Conservation (phyloP, 2,329 filamentous ascomycete genomes). For the Penicillium frequentans region DNA sequence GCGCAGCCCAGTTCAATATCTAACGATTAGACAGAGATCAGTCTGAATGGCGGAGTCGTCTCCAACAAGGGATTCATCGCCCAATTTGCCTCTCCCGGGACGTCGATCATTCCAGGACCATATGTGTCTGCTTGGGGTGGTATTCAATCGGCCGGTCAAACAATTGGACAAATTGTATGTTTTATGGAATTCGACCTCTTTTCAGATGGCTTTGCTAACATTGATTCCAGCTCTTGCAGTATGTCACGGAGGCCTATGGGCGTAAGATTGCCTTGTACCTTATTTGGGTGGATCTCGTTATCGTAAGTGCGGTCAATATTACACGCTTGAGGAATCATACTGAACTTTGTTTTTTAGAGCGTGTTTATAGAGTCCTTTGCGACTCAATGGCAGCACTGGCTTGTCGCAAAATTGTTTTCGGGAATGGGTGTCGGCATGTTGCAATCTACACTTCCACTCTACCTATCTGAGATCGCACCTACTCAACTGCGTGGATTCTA, state of each 20-base stretch:
- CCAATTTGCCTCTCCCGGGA: constrained; percentile 33
- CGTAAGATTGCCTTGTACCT: constrained; percentile 38
- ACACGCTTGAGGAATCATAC: background rate
- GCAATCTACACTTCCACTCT: constrained; percentile 44
- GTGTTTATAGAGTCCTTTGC: constrained; percentile 41
- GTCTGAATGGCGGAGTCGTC: constrained; percentile 41
- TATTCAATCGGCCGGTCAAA: constrained; percentile 42
- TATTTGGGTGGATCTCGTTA: constrained; percentile 36
- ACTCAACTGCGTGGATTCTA: constrained; percentile 42
- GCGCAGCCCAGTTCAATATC: background rate
- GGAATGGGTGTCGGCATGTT: constrained; percentile 47
- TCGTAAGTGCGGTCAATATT: background rate
- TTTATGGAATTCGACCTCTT: background rate
- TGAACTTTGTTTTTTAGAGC: constrained; percentile 16
- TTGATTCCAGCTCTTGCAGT: constrained; percentile 20
- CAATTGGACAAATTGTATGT: constrained; percentile 40
- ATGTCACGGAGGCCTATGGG: constrained; percentile 36
- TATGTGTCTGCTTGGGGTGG: constrained; percentile 44
- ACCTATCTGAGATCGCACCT: constrained; percentile 45
- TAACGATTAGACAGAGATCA: constrained; percentile 23
- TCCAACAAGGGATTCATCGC: constrained; percentile 45
- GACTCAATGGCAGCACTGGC: constrained; percentile 43
- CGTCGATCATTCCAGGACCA: constrained; percentile 34
- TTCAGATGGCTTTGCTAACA: background rate
- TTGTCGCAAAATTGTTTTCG: constrained; percentile 34